Evolutionary conservation across 768 basidiomycete genomes (phyloP).

Genomic region (Hygrophoropsis aurantiaca): DNA sequence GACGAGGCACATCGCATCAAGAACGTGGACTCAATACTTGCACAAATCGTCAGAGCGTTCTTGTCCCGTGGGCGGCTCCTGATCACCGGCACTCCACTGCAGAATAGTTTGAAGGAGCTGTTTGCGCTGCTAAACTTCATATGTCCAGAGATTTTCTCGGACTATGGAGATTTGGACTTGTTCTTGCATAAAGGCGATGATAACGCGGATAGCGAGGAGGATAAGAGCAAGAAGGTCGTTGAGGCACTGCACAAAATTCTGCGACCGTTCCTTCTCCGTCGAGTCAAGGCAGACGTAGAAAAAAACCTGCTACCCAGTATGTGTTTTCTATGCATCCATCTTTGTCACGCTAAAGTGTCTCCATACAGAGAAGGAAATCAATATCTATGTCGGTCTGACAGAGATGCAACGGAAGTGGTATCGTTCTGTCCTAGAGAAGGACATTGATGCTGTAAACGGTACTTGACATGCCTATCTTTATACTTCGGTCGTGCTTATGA

Average conservation of each 20-base stretch:
- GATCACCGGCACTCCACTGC: slow-evolving; percentile 95
- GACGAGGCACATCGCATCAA: slow-evolving; percentile 99
- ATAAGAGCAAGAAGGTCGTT: slow-evolving; percentile 89
- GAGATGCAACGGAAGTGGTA: slow-evolving; percentile 99
- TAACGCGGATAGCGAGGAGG: slow-evolving; percentile 67
- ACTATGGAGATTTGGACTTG: slow-evolving; percentile 87
- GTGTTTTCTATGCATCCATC: slow-evolving; percentile 12
- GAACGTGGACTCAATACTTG: slow-evolving; percentile 94
- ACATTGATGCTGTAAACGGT: slow-evolving; percentile 98
- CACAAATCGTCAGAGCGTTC: slow-evolving; percentile 92
- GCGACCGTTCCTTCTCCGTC: slow-evolving; percentile 87
- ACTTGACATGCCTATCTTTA: slow-evolving; percentile 14
- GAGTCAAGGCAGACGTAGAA: slow-evolving; percentile 97
- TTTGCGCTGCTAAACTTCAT: slow-evolving; percentile 94
- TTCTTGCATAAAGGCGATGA: slow-evolving; percentile 90
- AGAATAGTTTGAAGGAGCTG: slow-evolving; percentile 95
- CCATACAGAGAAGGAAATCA: slow-evolving; percentile 89
- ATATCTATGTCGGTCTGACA: slow-evolving; percentile 94
- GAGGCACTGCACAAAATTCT: slow-evolving; percentile 97
- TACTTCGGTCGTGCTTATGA: not conserved
- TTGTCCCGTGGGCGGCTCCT: slow-evolving; percentile 84
- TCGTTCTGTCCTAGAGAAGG: slow-evolving; percentile 92
- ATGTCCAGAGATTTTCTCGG: slow-evolving; percentile 92
- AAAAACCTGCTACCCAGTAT: slow-evolving; percentile 90
- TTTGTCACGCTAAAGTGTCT: slow-evolving; percentile 2